Conservation (phyloP, 2,329 filamentous ascomycete genomes). For the Colletotrichum echinochloae region DNA sequence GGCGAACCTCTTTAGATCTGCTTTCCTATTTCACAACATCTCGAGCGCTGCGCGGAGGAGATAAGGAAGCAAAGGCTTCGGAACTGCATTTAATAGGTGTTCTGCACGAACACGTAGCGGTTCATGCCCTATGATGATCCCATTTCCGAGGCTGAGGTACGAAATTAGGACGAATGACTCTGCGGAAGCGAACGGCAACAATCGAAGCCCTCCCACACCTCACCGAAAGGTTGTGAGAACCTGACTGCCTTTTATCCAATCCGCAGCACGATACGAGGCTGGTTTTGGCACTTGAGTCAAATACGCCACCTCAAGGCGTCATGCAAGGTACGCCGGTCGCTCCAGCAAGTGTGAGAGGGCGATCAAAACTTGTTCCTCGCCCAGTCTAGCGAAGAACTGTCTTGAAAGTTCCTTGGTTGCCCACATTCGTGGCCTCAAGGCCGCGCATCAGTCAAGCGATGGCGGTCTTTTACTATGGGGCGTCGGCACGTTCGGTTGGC, state of each 20-base stretch:
- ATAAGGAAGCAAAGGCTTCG: neutral
- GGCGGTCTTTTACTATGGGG: constrained; percentile 4
- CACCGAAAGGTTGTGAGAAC: neutral
- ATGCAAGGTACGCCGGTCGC: constrained; percentile 43
- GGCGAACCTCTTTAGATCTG: neutral
- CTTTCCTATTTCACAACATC: neutral
- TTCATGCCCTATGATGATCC: constrained; percentile 37
- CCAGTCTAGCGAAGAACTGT: constrained; percentile 25
- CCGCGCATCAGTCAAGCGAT: constrained; percentile 9
- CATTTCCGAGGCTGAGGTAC: constrained; percentile 8
- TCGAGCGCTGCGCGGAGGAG: no score
- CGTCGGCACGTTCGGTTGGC: constrained; percentile 34
- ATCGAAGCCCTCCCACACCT: constrained; percentile 1
- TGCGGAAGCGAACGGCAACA: neutral
- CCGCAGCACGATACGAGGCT: constrained; percentile 15
- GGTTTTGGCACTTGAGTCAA: constrained; percentile 26
- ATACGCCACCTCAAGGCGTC: constrained; percentile 43
- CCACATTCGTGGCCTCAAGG: constrained; percentile 14
- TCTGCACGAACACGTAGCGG: constrained; percentile 25
- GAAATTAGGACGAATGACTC: neutral
- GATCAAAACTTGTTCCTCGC: constrained; percentile 30
- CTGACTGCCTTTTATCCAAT: constrained; percentile 10
- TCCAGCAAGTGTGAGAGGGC: constrained; percentile 21
- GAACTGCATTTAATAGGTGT: neutral
- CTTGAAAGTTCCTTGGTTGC: constrained; percentile 30